These are phyloP conservation scores for Plasmodium malariae DNA, from an alignment of 169 alveolate species.

Conservation along the genomic window DNA sequence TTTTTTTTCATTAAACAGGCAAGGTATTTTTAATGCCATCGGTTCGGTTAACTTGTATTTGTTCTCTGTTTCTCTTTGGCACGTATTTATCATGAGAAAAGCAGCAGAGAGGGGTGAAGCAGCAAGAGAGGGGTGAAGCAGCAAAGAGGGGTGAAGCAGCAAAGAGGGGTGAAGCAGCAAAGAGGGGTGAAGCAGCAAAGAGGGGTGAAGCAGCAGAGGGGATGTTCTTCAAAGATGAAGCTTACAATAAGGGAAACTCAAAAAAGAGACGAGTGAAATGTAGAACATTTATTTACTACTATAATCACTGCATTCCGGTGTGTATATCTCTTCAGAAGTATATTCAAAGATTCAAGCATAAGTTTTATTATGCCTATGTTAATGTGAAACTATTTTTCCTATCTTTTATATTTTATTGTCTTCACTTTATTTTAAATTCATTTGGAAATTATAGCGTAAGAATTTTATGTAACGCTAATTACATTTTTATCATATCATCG, in stretches of 20 bases:
- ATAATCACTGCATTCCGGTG: too few species aligned
- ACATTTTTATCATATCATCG: constrained; percentile 30
- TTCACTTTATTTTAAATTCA: constrained; percentile 22
- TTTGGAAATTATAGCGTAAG: constrained; percentile 41
- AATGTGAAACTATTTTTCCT: constrained; percentile 8
- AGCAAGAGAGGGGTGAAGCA: not conserved
- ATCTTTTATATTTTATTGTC: constrained; percentile 28
- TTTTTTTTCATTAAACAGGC: constrained; percentile 44
- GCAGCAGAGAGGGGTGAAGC: too few species aligned
- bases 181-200: too few species aligned
- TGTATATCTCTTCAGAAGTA: too few species aligned
- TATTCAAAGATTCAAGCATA: not conserved
- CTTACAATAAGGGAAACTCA: too few species aligned
- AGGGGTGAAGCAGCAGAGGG: too few species aligned
- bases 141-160: too few species aligned
- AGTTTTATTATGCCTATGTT: not conserved
- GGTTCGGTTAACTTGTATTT: constrained; percentile 53
- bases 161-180: too few species aligned
- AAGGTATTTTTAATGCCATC: constrained; percentile 47
- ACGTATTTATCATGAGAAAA: not conserved
- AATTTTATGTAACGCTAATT: constrained; percentile 60
- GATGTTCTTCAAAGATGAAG: too few species aligned
- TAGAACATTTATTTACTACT: too few species aligned
- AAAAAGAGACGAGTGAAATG: constrained; percentile 1
- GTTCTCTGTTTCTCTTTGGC: constrained; percentile 22